phyloP scores from a whole-genome alignment of 805 yeast genomes.

The Isabelozyma rhagii region DNA sequence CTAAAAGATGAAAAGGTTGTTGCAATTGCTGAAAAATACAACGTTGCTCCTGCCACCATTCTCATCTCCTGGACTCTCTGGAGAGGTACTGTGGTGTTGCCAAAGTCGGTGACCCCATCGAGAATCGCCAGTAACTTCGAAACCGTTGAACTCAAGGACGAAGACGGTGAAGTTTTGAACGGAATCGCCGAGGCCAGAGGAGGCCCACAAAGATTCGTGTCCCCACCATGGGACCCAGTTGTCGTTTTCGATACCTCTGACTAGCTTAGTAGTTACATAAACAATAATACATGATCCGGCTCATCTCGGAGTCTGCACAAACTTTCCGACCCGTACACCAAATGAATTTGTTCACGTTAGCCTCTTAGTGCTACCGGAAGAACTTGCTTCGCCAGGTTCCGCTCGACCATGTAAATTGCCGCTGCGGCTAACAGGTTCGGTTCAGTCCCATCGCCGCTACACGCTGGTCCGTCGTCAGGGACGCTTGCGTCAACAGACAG shows the following conservation, averaged over 20 bases:
- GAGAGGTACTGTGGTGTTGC: constrained; percentile 51
- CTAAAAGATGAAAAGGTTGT: constrained; percentile 41
- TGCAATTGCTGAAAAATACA: constrained; percentile 42
- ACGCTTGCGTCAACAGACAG: too few species aligned
- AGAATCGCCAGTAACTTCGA: constrained; percentile 33
- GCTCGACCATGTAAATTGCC: too few species aligned
- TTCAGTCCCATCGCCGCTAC: too few species aligned
- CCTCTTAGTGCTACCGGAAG: too few species aligned
- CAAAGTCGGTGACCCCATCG: constrained; percentile 30
- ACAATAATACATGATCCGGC: not conserved
- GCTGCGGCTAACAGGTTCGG: too few species aligned
- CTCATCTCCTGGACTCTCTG: constrained; percentile 57
- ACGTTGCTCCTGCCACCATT: constrained; percentile 47
- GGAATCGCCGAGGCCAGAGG: constrained; percentile 17
- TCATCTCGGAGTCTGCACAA: not conserved
- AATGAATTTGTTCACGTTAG: too few species aligned
- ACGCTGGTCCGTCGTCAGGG: too few species aligned
- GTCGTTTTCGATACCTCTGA: constrained; percentile 20
- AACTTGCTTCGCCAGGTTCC: too few species aligned
- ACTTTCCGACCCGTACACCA: not conserved
- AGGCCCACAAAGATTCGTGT: constrained; percentile 30
- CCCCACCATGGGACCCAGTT: constrained; percentile 33
- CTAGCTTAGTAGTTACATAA: not conserved
- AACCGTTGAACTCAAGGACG: constrained; percentile 28
- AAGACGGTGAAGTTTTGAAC: constrained; percentile 31